Conservation (phyloP, 768 basidiomycete genomes). For the Ramaria rubella region DNA sequence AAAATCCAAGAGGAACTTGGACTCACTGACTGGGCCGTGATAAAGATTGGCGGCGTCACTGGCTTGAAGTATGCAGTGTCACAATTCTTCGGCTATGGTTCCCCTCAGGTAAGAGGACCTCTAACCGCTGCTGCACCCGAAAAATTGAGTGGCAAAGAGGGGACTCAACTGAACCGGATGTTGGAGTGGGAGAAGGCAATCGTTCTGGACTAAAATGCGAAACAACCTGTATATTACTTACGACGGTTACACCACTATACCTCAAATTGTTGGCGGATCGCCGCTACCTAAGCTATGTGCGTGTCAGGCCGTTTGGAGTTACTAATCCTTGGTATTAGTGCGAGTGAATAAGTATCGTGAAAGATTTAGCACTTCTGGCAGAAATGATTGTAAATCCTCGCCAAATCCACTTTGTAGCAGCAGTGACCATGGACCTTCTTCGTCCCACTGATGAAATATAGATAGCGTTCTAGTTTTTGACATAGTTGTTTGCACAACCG, state of each 20-base stretch:
- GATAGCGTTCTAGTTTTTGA: not conserved
- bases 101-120: slow-evolving; percentile 41
- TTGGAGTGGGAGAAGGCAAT: slow-evolving; percentile 39
- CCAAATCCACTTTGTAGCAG: too few relatives aligned
- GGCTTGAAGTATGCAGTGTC: slow-evolving; percentile 61
- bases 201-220: not conserved
- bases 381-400: too few relatives aligned
- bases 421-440: too few relatives aligned
- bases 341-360: too few relatives aligned
- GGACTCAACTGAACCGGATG: slow-evolving; percentile 37
- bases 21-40: slow-evolving; percentile 60
- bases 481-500: not conserved
- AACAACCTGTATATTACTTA: not conserved
- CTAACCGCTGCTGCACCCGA: slow-evolving; percentile 36
- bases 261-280: too few relatives aligned
- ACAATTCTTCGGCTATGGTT: slow-evolving; percentile 60
- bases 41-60: slow-evolving; percentile 59
- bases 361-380: too few relatives aligned
- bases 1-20: slow-evolving; percentile 52
- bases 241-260: too few relatives aligned
- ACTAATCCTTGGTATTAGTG: too few relatives aligned
- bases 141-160: slow-evolving; percentile 34
- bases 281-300: too few relatives aligned
- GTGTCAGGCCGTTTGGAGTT: too few relatives aligned
- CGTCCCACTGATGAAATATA: not conserved